Percentiles rank a stretch among this genome's conserved stretches.
Evolutionary conservation across 345 rosid genomes (phyloP).

Genomic region (Eucalyptus marginata): DNA sequence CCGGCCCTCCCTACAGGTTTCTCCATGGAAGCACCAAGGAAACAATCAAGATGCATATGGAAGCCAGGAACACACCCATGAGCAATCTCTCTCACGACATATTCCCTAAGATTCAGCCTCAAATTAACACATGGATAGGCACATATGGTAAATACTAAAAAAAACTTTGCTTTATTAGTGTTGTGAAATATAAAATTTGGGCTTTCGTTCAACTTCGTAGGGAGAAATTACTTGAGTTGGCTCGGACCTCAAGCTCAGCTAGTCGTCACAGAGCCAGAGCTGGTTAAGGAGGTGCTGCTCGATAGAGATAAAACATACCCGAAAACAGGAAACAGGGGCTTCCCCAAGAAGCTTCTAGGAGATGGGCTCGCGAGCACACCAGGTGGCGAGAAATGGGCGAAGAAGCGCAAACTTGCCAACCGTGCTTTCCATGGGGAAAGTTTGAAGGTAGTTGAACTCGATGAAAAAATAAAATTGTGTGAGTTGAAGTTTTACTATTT

Average conservation of each 20-base stretch:
- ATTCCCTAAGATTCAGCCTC: background rate
- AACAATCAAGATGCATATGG: background rate
- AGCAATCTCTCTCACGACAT: background rate
- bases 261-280: conserved; percentile 19
- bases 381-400: conserved; percentile 23
- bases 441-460: conserved; percentile 9
- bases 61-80: background rate
- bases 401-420: conserved; percentile 28
- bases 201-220: background rate
- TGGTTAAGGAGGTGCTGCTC: conserved; percentile 23
- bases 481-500: background rate
- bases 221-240: conserved; percentile 24
- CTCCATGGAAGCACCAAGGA: background rate
- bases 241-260: conserved; percentile 15
- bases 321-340: background rate
- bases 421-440: conserved; percentile 32
- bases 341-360: conserved; percentile 7
- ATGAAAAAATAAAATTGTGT: too few species aligned
- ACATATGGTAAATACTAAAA: background rate
- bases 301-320: conserved; percentile 6
- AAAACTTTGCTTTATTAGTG: background rate
- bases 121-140: background rate
- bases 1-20: background rate
- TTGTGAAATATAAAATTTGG: background rate
- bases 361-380: conserved; percentile 18